Conservation (phyloP, 495 filamentous ascomycete species). For the Xylaria sp. region DNA sequence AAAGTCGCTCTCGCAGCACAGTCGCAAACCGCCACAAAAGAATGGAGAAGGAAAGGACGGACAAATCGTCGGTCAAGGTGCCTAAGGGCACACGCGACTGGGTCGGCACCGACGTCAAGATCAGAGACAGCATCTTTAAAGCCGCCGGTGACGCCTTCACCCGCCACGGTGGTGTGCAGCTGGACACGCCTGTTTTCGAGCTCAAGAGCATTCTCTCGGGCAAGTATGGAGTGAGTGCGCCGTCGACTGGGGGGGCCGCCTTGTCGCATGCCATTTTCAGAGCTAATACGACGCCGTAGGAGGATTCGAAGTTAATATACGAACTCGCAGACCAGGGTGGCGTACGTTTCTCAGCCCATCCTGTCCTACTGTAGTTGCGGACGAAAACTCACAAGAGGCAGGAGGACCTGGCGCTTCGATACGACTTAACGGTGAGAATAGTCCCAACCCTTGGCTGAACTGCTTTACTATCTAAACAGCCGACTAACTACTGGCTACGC, state of each 20-base stretch:
- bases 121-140: conserved; percentile 83
- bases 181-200: conserved; percentile 87
- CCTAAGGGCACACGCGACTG: conserved; percentile 43
- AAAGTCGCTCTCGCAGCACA: background rate
- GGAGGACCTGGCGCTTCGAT: conserved; percentile 63
- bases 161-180: conserved; percentile 83
- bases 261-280: background rate
- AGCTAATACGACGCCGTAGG: conserved; percentile 38
- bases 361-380: background rate
- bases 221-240: conserved; percentile 73
- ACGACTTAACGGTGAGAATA: conserved; percentile 76
- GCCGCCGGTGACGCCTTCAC: conserved; percentile 84
- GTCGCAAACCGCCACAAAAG: background rate
- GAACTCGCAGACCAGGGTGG: conserved; percentile 87
- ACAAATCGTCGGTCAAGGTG: conserved; percentile 27
- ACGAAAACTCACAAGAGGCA: background rate
- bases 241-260: background rate
- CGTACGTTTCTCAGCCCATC: conserved; percentile 68
- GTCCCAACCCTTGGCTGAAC: background rate
- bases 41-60: conserved; percentile 27
- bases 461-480: background rate
- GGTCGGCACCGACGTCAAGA: conserved; percentile 75
- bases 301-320: conserved; percentile 92
- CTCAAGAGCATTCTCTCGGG: conserved; percentile 79
- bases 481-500: background rate